Percentiles rank a stretch among this genome's conserved stretches.
Conservation (phyloP, 228 moss, liverwort and hornwort species). For the Sphagnum magellanicum region DNA sequence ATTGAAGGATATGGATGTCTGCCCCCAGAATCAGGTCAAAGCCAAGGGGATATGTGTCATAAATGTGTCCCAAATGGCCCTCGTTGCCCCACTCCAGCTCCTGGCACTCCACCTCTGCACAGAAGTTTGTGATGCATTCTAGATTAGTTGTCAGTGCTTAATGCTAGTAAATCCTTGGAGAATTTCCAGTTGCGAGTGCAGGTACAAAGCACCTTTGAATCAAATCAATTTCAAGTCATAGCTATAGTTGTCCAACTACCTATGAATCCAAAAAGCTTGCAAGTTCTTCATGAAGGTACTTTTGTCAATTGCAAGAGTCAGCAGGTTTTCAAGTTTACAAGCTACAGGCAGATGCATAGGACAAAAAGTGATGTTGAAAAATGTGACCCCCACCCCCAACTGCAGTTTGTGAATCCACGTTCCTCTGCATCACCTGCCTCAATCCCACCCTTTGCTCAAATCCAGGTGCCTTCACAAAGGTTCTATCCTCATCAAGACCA, state of each 20-base stretch:
- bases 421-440: slow-evolving; percentile 79
- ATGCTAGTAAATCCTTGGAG: no score
- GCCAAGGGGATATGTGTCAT: slow-evolving; percentile 46
- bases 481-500: no score
- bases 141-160: no score
- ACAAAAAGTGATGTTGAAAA: neutral
- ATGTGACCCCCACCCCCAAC: slow-evolving; percentile 1
- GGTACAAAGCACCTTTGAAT: neutral
- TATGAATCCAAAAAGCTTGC: no score
- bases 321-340: no score
- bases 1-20: slow-evolving; percentile 85
- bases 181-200: no score
- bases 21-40: slow-evolving; percentile 87
- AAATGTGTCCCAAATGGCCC: slow-evolving; percentile 46
- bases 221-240: neutral
- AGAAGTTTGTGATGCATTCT: neutral
- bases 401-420: slow-evolving; percentile 61
- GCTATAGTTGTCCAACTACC: no score
- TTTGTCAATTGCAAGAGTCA: no score
- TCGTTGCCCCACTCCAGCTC: slow-evolving; percentile 79
- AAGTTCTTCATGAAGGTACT: no score
- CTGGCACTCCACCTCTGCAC: slow-evolving; percentile 58
- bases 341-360: no score
- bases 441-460: no score
- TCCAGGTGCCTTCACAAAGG: neutral